Conservation (phyloP, 805 yeast genomes). For the Candida vartiovaarae region DNA sequence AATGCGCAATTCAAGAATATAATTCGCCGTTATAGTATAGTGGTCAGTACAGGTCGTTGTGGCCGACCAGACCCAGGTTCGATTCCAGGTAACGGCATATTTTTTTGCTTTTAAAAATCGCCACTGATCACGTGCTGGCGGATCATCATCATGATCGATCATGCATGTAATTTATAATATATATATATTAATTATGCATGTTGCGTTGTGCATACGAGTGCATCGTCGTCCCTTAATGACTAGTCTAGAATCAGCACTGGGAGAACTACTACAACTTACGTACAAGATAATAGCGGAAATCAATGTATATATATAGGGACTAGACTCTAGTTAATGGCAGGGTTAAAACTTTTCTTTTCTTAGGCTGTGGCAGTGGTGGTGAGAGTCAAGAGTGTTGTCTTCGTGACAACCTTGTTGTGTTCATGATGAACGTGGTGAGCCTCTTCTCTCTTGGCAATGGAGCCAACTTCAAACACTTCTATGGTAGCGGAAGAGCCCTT, state of each 20-base stretch:
- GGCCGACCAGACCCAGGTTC: conserved; percentile 72
- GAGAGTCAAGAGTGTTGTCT: conserved; percentile 4
- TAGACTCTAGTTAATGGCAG: no score
- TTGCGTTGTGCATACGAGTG: no score
- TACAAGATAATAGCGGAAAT: no score
- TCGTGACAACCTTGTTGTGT: neutral
- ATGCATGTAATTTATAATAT: no score
- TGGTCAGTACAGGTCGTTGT: conserved; percentile 69
- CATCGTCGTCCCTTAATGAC: no score
- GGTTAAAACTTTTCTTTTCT: no score
- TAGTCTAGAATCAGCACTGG: no score
- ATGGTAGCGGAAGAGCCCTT: conserved; percentile 58
- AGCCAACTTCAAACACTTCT: conserved; percentile 51
- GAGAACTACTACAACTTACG: no score
- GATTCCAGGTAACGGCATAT: conserved; percentile 64
- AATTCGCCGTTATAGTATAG: conserved; percentile 42
- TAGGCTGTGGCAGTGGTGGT: neutral
- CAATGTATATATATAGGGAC: no score
- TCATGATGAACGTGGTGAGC: conserved; percentile 7
- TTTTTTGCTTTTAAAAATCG: conserved; percentile 16
- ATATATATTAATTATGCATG: no score
- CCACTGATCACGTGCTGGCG: neutral
- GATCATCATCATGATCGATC: neutral
- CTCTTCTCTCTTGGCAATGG: conserved; percentile 6
- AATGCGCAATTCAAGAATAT: neutral